Base-by-base conservation (phyloP, 768 basidiomycete species). In the Calocera cornea region DNA sequence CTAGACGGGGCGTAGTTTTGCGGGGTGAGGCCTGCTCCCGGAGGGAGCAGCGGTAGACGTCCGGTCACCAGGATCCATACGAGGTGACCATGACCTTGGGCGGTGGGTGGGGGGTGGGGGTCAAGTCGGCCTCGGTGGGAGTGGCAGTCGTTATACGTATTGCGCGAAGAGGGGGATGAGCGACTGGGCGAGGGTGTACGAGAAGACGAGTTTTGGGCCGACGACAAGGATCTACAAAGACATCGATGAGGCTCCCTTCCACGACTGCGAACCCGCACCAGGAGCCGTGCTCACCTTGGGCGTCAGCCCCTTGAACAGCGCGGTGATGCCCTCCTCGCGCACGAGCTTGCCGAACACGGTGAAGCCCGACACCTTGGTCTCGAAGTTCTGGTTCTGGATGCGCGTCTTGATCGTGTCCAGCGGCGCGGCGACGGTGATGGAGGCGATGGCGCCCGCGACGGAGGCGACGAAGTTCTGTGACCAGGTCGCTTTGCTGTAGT, bases 311-410 rank as follows among this genome's bases (percentile, higher is more conserved):
- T 99, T 97, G 84, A 97, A 97, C 78, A 97, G 89, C 19, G 90
- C 93, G 0, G 78, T 74, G 0, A 82, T 69, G 24, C 95, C 95
- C 78, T 99, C 95, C 68, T 92, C 86, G 76, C 85, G 87, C 72
- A 98, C 75, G 68, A 98, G 82, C 31, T 97, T 95, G 74, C 83
- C 86, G 68, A 97, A 78, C 54, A 97, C 90, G 0, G 86, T 86
- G 70, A 88, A 69, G 2, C 95, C 95, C 63, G 82, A 80, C 14
- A 90, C 88, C 73, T 90, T 91, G 65, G 80, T 82, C 77, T 93
- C 91, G 75, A 97, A 99, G 81, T 97, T 95, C 68, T 95, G 95
- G 77, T 98, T 97, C 76, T 99, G 95, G 69, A 99, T 97, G 31
- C 95, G 90, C 22, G 95, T 94, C 82, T 99, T 99, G 79, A 99